Conservation (phyloP, 2,329 filamentous ascomycete genomes). For the Hymenoscyphus scutula region DNA sequence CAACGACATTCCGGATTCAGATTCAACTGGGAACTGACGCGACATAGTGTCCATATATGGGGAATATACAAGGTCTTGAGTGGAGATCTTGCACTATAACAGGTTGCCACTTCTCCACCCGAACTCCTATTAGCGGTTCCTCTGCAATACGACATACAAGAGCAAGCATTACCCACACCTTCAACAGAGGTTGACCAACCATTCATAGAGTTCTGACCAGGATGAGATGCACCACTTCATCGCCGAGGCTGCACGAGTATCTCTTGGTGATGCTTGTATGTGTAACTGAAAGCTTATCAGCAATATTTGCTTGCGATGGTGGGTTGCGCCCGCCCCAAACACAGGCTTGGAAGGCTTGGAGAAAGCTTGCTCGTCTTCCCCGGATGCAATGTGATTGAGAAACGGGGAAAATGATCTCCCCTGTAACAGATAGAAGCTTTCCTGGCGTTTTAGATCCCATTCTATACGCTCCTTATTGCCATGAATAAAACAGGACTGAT, state of each 20-base stretch:
- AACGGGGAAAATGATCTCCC: not conserved
- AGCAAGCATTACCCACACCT: too few species aligned
- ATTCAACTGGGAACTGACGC: too few species aligned
- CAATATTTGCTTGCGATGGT: not conserved
- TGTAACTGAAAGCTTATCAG: constrained; percentile 6
- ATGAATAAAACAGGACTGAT: not conserved
- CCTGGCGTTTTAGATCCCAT: not conserved
- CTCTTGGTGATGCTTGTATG: not conserved
- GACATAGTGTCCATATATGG: not conserved
- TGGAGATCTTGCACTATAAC: not conserved
- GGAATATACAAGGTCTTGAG: not conserved
- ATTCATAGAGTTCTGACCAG: not conserved
- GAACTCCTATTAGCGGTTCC: too few species aligned
- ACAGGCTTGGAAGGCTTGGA: not conserved
- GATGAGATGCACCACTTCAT: not conserved
- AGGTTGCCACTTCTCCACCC: not conserved
- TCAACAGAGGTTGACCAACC: not conserved
- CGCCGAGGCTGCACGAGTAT: constrained; percentile 5
- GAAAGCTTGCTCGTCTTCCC: not conserved
- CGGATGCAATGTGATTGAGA: not conserved
- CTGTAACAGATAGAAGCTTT: not conserved
- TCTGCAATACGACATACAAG: too few species aligned
- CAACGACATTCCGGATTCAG: not conserved
- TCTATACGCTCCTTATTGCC: not conserved
- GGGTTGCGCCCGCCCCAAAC: not conserved